Evolutionary conservation across 1,139 yeast genomes (phyloP).

Genomic region (Saccharomycopsis hybrid): DNA sequence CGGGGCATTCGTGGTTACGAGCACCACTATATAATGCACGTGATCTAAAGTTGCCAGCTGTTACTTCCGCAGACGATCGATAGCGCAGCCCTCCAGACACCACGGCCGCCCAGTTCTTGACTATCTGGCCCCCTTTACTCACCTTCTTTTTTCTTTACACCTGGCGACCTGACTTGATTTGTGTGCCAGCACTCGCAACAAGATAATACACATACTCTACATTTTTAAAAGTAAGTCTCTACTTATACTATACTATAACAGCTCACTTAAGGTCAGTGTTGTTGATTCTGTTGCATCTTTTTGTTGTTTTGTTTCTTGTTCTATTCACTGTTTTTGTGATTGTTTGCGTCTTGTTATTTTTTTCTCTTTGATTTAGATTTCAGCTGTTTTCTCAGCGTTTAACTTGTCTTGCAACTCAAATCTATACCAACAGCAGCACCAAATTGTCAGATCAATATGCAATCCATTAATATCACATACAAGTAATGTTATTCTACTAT

Average conservation of each 20-base stretch:
- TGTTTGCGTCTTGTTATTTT: background rate
- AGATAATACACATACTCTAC: background rate
- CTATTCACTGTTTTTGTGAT: background rate
- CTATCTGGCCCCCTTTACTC: slow-evolving; percentile 7
- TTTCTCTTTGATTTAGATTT: too few species aligned
- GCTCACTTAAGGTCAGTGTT: background rate
- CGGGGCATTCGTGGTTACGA: too few species aligned
- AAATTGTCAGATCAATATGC: too few species aligned
- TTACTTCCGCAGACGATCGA: background rate
- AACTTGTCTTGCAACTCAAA: background rate
- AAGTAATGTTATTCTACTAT: too few species aligned
- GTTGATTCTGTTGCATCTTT: background rate
- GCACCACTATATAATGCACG: background rate
- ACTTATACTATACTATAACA: background rate
- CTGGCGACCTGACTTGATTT: too few species aligned
- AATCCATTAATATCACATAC: too few species aligned
- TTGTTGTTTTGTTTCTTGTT: background rate
- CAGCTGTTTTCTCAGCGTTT: background rate
- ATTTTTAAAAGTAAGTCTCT: background rate
- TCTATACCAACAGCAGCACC: too few species aligned
- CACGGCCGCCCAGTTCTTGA: background rate
- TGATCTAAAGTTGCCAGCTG: slow-evolving; percentile 10
- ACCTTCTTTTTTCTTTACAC: too few species aligned
- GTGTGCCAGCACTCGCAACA: too few species aligned
- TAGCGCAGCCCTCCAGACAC: slow-evolving; percentile 7